These are phyloP conservation scores for Ascodesmis nigricans DNA, from an alignment of 495 filamentous ascomycete genomes.

Conservation along the genomic window DNA sequence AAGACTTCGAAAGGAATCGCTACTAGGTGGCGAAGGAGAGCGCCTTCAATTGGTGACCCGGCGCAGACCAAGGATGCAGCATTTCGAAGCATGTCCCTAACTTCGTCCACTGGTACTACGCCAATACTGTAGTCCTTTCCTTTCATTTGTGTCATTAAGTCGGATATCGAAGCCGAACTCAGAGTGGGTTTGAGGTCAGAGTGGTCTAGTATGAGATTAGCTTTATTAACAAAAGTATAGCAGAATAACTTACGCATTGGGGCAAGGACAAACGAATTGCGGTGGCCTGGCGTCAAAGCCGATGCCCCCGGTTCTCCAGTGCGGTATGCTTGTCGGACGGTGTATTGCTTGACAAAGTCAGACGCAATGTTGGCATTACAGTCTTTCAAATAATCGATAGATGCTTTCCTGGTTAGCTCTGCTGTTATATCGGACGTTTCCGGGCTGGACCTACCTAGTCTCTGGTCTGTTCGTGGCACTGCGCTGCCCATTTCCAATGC, in stretches of 20 bases:
- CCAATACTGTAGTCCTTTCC: conserved; percentile 40
- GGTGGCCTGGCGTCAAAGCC: conserved; percentile 29
- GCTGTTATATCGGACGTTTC: conserved; percentile 9
- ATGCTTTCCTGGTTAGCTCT: conserved; percentile 22
- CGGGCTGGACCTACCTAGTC: conserved; percentile 31
- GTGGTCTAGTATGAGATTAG: too few species aligned
- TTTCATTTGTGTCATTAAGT: conserved; percentile 44
- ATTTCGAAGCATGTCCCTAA: conserved; percentile 56
- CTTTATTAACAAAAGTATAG: too few species aligned
- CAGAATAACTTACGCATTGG: too few species aligned
- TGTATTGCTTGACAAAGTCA: conserved; percentile 90
- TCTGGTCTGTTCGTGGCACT: conserved; percentile 73
- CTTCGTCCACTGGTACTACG: conserved; percentile 44
- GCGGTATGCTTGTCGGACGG: conserved; percentile 84
- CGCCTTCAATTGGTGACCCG: conserved; percentile 43
- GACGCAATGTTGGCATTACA: conserved; percentile 70
- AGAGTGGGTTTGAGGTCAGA: conserved; percentile 24
- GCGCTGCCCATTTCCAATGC: conserved; percentile 75
- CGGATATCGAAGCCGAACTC: conserved; percentile 24
- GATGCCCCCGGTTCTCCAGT: conserved; percentile 48
- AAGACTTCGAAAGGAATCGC: conserved; percentile 79
- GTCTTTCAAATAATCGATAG: conserved; percentile 48
- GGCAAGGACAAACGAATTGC: conserved; percentile 39
- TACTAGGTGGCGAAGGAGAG: conserved; percentile 67
- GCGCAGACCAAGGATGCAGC: conserved; percentile 72